phyloP scores from a whole-genome alignment of 1,284 basidiomycete genomes.

The Melampsora larici-populina region DNA sequence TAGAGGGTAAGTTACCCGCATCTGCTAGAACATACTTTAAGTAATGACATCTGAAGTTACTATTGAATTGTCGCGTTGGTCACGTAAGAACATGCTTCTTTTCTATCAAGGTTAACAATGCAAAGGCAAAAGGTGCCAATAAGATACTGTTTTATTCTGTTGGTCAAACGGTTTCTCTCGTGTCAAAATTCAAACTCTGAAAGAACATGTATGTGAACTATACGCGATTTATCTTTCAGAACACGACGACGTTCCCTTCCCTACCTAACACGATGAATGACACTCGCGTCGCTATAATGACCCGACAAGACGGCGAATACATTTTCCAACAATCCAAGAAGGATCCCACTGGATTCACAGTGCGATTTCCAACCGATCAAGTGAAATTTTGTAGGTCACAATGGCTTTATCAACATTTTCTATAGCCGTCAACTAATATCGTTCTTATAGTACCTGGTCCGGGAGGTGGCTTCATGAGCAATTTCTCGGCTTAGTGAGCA shows the following conservation, averaged over 20 bases:
- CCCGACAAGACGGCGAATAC: constrained; percentile 15
- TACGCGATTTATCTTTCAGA: constrained; percentile 17
- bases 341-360: constrained; percentile 11
- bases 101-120: constrained; percentile 15
- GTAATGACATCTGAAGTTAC: not conserved
- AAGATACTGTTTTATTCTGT: constrained; percentile 28
- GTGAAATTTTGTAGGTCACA: constrained; percentile 17
- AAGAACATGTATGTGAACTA: no score
- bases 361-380: not conserved
- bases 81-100: constrained; percentile 26
- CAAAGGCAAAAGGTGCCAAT: constrained; percentile 31
- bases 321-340: constrained; percentile 9
- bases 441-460: constrained; percentile 21
- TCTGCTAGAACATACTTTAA: not conserved
- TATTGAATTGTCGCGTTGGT: not conserved
- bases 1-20: constrained; percentile 22
- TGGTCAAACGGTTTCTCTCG: no score
- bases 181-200: no score
- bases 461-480: constrained; percentile 43
- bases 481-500: constrained; percentile 32
- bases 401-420: no score
- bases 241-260: not conserved
- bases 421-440: no score
- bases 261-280: constrained; percentile 3
- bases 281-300: constrained; percentile 12